Evolutionary conservation across 2,329 filamentous ascomycete genomes (phyloP), one percentile per base, ranked within the genome.

Genomic region (Aspergillus puulaauensis): DNA sequence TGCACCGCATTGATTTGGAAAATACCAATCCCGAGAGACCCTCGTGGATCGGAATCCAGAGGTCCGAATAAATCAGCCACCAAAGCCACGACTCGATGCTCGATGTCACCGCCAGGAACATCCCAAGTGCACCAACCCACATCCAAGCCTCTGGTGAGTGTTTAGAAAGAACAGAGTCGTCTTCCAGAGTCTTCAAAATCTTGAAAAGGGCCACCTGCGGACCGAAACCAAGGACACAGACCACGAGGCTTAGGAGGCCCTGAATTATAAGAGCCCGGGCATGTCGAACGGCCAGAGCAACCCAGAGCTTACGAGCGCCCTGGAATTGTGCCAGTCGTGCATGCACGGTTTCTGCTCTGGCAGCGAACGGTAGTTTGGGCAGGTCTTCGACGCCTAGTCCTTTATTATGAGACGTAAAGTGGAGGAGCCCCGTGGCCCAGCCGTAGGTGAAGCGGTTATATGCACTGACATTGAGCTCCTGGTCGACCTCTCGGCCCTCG

Each of bases 11-110:
- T 0, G 89, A 84, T 71, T 95, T 95, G 59, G 87, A 83, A 65
- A 93, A 93, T 15, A 93, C 83, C 7, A 91, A 79, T 0, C 88
- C 83, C 2, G 88, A 86, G 2, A 95, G 76, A 65, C 92, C 87
- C 27, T 86, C 82, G 52, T 88, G 85, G 15, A 93, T 77, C 0
- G 89, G 87, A 23, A 91, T 79, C 46, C 81, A 81, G 11, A 93
- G 70, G 52, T 85, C 81, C 1, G 83, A 80, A 72, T 83, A 87
- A 0, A 84, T 84, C 48, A 88, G 75, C 87, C 88, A 92, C 65
- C 83, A 86, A 15, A 89, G 72, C 78, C 84, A 87, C 2, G 83
- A 78, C 65, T 91, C 88, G 33, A 89, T 72, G 77, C 83, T 88
- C 19, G 80, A 70, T 0, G 71, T 63, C 37, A 83, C 69, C 19